These are phyloP conservation scores for Elsinoe necatrix DNA, from an alignment of 2,329 filamentous ascomycete species.

Conservation along the genomic window DNA sequence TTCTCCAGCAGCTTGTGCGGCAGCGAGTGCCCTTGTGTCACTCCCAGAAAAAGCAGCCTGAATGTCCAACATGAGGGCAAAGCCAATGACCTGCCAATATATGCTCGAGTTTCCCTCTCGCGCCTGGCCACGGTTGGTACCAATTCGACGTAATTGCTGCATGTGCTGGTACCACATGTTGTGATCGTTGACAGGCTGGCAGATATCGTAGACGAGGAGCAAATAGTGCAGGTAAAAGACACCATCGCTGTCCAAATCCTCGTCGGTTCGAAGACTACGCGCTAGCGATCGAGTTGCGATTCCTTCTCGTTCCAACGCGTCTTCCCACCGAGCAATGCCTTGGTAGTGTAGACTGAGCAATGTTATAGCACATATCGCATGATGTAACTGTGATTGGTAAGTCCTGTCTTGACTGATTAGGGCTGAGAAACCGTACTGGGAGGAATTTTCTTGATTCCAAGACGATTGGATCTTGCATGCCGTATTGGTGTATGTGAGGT, in stretches of 20 bases:
- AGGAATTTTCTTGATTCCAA: slow-evolving; percentile 41
- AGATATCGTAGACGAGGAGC: slow-evolving; percentile 49
- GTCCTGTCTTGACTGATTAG: not conserved
- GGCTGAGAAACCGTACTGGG: slow-evolving; percentile 38
- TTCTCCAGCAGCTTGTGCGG: not conserved
- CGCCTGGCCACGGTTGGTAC: slow-evolving; percentile 38
- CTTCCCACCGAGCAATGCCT: slow-evolving; percentile 37
- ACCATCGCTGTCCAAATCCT: slow-evolving; percentile 49
- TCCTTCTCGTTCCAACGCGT: slow-evolving; percentile 48
- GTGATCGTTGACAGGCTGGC: slow-evolving; percentile 36
- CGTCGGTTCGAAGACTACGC: slow-evolving; percentile 37
- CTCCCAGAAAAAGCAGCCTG: slow-evolving; percentile 41
- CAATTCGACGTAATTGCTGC: slow-evolving; percentile 43
- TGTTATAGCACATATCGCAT: slow-evolving; percentile 52
- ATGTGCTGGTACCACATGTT: slow-evolving; percentile 49
- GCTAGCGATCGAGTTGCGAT: slow-evolving; percentile 35
- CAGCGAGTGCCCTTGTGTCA: slow-evolving; percentile 1
- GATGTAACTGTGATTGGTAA: slow-evolving; percentile 38
- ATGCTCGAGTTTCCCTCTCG: slow-evolving; percentile 33
- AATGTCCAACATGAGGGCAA: slow-evolving; percentile 47
- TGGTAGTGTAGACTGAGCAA: slow-evolving; percentile 44
- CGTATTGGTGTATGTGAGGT: slow-evolving; percentile 12
- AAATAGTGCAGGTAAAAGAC: slow-evolving; percentile 50
- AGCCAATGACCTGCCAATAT: slow-evolving; percentile 47
- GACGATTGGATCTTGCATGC: slow-evolving; percentile 16